phyloP scores from a whole-genome alignment of 2,329 filamentous ascomycete species.

The Emmonsia crescens region DNA sequence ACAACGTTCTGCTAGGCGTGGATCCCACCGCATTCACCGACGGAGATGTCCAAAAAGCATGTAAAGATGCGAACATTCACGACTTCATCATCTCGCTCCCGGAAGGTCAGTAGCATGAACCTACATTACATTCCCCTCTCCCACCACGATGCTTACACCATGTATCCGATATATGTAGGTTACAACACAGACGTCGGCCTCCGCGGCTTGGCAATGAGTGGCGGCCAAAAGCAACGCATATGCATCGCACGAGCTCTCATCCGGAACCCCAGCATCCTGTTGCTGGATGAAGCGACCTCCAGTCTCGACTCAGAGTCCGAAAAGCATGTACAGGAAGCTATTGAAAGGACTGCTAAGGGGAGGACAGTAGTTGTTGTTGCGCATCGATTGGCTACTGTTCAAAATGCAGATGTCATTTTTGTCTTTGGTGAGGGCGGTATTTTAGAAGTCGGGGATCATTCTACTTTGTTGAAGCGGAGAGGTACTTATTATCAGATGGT shows the following conservation, averaged over 20 bases:
- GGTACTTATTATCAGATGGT: conserved; percentile 48
- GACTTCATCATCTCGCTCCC: conserved; percentile 44
- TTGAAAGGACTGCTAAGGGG: conserved; percentile 52
- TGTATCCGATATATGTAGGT: conserved; percentile 12
- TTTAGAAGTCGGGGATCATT: conserved; percentile 49
- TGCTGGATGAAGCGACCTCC: conserved; percentile 51
- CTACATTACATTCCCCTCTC: not conserved
- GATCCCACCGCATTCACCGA: conserved; percentile 24
- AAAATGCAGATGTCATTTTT: conserved; percentile 70
- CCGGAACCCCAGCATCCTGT: conserved; percentile 40
- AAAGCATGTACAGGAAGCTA: conserved; percentile 55
- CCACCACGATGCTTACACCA: not conserved
- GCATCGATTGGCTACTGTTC: conserved; percentile 64
- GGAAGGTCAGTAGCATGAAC: conserved; percentile 23
- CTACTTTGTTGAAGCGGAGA: conserved; percentile 42
- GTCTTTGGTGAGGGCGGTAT: conserved; percentile 58
- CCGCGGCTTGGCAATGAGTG: conserved; percentile 40
- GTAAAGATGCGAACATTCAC: conserved; percentile 42
- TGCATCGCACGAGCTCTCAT: conserved; percentile 46
- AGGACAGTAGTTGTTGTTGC: conserved; percentile 65
- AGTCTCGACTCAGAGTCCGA: conserved; percentile 57
- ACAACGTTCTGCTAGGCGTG: conserved; percentile 40
- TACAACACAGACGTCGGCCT: conserved; percentile 40
- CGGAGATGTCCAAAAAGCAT: conserved; percentile 37
- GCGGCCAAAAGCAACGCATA: conserved; percentile 47